Conservation (phyloP, 345 rosid genomes). For the Eutrema japonicum region DNA sequence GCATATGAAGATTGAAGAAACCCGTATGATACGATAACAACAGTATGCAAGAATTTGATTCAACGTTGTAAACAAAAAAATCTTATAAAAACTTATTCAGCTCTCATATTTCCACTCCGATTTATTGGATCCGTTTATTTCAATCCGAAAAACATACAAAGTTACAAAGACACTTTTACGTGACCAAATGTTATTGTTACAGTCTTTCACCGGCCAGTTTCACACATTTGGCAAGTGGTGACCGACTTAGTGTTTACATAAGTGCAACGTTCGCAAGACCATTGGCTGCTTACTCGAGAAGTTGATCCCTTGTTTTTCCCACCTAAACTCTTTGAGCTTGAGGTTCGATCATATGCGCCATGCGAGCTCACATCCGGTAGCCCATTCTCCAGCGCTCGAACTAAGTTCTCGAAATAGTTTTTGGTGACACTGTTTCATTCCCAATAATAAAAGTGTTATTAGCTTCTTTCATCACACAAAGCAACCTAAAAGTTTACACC, state of each 20-base stretch:
- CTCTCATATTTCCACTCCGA: not conserved
- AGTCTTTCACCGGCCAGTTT: conserved; percentile 48
- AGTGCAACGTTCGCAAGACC: conserved; percentile 85
- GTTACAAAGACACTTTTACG: conserved; percentile 19
- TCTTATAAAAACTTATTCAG: no score
- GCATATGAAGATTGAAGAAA: no score
- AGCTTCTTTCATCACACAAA: not conserved
- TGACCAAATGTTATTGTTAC: conserved; percentile 28
- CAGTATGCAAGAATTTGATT: no score
- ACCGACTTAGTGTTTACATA: conserved; percentile 59
- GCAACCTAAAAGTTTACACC: not conserved
- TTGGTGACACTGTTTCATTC: conserved; percentile 65
- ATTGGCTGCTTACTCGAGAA: conserved; percentile 60
- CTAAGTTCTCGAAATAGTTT: conserved; percentile 84
- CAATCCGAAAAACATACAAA: conserved; percentile 7
- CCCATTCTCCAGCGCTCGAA: conserved; percentile 81
- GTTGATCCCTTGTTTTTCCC: conserved; percentile 63
- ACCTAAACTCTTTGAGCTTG: conserved; percentile 56
- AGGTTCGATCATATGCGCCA: conserved; percentile 56
- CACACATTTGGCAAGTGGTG: conserved; percentile 75
- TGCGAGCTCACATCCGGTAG: conserved; percentile 71
- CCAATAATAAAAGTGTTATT: not conserved
- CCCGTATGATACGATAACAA: no score
- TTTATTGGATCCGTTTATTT: not conserved
- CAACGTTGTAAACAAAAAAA: no score